Conservation (phyloP, 176 grass and related monocot species). For the Bonia amplexicaulis region DNA sequence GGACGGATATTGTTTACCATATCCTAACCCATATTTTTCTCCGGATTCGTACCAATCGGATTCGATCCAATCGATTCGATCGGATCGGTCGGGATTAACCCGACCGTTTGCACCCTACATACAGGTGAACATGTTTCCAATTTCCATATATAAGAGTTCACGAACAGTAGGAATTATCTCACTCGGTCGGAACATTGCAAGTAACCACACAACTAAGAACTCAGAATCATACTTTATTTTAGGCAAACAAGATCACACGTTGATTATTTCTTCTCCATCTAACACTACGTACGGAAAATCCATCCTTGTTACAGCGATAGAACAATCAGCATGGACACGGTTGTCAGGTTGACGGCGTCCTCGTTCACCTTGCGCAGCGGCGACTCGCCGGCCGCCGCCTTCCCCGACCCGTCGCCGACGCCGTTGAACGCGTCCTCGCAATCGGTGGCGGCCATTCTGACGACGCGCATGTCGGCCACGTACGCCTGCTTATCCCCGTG, state of each 20-base stretch:
- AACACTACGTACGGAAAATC: neutral
- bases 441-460: slow-evolving; percentile 11
- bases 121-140: neutral
- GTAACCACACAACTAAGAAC: neutral
- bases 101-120: no score
- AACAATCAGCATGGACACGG: slow-evolving; percentile 28
- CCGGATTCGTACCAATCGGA: no score
- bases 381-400: neutral
- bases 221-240: neutral
- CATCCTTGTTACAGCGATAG: neutral
- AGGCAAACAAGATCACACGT: neutral
- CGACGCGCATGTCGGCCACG: slow-evolving; percentile 27
- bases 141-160: neutral
- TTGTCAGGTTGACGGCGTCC: slow-evolving; percentile 29
- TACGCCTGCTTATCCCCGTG: neutral
- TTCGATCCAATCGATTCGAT: no score
- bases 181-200: neutral
- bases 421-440: slow-evolving; percentile 28
- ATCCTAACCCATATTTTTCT: no score
- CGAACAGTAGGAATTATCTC: neutral
- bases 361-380: slow-evolving; percentile 31
- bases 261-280: neutral
- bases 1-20: no score
- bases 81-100: no score
- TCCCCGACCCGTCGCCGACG: neutral